Base-by-base conservation (phyloP, 2,329 filamentous ascomycete species). In the Calonectria hawksworthii region DNA sequence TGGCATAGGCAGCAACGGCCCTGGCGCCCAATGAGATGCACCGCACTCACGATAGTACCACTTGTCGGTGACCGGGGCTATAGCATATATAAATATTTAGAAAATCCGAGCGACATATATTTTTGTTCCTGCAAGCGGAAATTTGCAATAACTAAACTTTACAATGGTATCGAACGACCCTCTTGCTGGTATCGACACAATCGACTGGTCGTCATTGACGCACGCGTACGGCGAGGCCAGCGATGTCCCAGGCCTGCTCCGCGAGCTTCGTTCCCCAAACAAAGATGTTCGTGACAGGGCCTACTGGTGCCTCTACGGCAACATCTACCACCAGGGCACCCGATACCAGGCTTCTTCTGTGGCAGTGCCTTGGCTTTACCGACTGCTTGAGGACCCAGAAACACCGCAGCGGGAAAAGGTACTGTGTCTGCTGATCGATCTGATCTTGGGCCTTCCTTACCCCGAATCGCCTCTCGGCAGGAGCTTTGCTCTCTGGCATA, bases 161-260 rank as follows among this genome's bases (percentile, higher is more conserved):
- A n/a, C 14, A 41, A 70, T 70, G 68, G 2, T 41, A 41, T 7
- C 10, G 16, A 51, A 21, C 18, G 52, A 63, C 34, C 68, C 68
- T 65, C 44, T 70, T 28, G 59, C 44, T 3, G 68, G 36, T 50
- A 65, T 70, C 5, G 68, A 70, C 56, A 23, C 10, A 4, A 41
- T 70, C 44, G 59, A 70, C 34, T 65, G 68, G 68, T n/a, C 34
- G 13, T 70, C 68, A 1, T 26, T 70, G n/a, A 32, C 18, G 32
- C 68, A 70, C 26, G 68, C 68, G 11, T 70, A 70, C 18, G 68
- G 68, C 13, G 34, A 50, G 13, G 68, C 68, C n/a, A 51, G 30
- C 18, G 68, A 70, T 18, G 47, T 70, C 14, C 68, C 68, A 18
- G 44, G 4, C 11, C 28, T 52, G 14, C 13, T 70, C 21, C 56